These are phyloP conservation scores for Acorus calamus DNA, from an alignment of 106 monocot genomes.

Conservation along the genomic window DNA sequence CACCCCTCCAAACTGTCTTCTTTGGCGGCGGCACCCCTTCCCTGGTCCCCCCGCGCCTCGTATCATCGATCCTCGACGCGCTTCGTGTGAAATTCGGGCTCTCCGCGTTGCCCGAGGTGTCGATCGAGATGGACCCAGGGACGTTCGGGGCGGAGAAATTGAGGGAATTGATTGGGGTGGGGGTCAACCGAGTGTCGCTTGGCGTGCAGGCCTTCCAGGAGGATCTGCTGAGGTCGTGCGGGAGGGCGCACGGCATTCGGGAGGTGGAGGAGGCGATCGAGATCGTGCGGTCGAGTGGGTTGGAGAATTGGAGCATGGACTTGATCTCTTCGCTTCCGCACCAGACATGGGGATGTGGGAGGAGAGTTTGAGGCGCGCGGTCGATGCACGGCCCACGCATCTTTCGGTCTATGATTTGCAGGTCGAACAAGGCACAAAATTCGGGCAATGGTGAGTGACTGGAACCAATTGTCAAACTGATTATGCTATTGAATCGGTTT, in stretches of 20 bases:
- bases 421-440: slow-evolving; percentile 98
- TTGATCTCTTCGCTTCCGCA: slow-evolving; percentile 77
- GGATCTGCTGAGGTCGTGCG: slow-evolving; percentile 61
- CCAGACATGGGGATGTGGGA: slow-evolving; percentile 83
- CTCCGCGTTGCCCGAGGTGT: slow-evolving; percentile 37
- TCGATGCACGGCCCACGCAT: slow-evolving; percentile 50
- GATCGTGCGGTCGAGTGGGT: slow-evolving; percentile 32
- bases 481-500: too few relatives aligned
- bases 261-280: slow-evolving; percentile 74
- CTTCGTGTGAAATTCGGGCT: slow-evolving; percentile 41
- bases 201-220: slow-evolving; percentile 98
- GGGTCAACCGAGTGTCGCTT: slow-evolving; percentile 84
- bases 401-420: slow-evolving; percentile 91
- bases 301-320: slow-evolving; percentile 90
- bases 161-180: slow-evolving; percentile 38
- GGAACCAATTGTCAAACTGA: too few relatives aligned
- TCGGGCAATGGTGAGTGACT: slow-evolving; percentile 58
- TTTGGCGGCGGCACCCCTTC: slow-evolving; percentile 97
- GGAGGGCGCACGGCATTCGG: slow-evolving; percentile 64
- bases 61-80: slow-evolving; percentile 29
- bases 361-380: slow-evolving; percentile 48
- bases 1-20: slow-evolving; percentile 63
- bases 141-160: slow-evolving; percentile 56
- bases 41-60: slow-evolving; percentile 60
- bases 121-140: slow-evolving; percentile 99